Evolutionary conservation across 495 filamentous ascomycete genomes (phyloP).

Genomic region (Penicillium lividum): DNA sequence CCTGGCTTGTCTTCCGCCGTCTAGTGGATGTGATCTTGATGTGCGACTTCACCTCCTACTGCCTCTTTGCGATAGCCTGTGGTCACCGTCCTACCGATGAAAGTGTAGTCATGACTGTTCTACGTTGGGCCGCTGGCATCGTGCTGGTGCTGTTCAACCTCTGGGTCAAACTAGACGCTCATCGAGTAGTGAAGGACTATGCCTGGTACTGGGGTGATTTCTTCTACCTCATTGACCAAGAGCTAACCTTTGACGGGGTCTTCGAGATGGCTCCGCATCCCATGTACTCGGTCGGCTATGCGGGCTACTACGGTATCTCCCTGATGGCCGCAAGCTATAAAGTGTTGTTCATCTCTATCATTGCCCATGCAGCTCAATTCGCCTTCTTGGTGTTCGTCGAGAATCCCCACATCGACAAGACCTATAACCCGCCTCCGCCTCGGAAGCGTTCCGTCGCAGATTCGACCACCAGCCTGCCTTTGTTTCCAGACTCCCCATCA

Average conservation of each 20-base stretch:
- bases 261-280: constrained; percentile 99
- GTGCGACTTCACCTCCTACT: constrained; percentile 97
- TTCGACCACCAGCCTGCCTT: constrained; percentile 34
- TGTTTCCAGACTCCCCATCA: constrained; percentile 37
- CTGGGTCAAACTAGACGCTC: constrained; percentile 98
- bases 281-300: constrained; percentile 99
- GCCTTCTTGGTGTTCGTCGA: constrained; percentile 87
- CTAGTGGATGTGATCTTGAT: constrained; percentile 95
- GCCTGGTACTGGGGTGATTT: constrained; percentile 99
- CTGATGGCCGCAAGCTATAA: constrained; percentile 97
- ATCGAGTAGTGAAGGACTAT: constrained; percentile 98
- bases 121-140: constrained; percentile 81
- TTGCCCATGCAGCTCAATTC: constrained; percentile 94
- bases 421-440: constrained; percentile 86
- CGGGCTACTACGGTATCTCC: constrained; percentile 98
- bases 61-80: constrained; percentile 91
- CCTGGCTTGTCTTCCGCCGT: constrained; percentile 94
- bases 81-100: constrained; percentile 72
- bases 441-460: constrained; percentile 57
- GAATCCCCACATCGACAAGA: constrained; percentile 98
- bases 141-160: constrained; percentile 89
- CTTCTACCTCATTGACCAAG: constrained; percentile 97
- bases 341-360: constrained; percentile 91
- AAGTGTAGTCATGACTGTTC: constrained; percentile 61
- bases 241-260: constrained; percentile 96